Base-by-base conservation (phyloP, 192 early-diverging fungal species). In the Umbelopsis sp. region DNA sequence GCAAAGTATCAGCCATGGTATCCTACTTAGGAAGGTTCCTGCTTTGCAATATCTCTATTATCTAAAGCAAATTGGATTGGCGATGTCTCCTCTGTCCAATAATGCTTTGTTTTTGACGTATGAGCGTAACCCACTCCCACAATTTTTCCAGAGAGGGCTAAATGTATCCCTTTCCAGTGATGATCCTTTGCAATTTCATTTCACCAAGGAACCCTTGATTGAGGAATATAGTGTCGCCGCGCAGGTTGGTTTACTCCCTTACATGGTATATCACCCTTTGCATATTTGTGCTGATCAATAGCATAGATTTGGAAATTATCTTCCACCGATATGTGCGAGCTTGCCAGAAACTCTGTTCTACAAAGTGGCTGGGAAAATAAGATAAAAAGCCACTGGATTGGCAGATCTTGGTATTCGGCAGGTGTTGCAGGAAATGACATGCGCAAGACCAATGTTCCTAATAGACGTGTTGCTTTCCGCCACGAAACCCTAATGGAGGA, bases 71-170 rank as follows among this genome's bases (percentile, higher is more conserved):
- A 95, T 98, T 49, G 95, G 94, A 21, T 91, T 98, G 71, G 95
- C 96, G 68, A 97, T 98, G 96, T 95, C 93, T 13, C 96, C 96
- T 21, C 85, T 98, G 4, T 96, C 94, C 33, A 98, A 98, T 86
- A 98, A 98, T 76, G 95, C 96, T 2, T 80, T 98, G 33, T 98
- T 98, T 74, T 80, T 98, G 58, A 92, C 90, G 21, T 96, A 94
- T 73, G 94, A 98, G 78, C 85, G 95, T 68, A 96, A 98, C 73
- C 95, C 95, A 1, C 92, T 98, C 70, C 85, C 91, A 61, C 76
- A 86, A 10, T 98, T 93, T 80, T 97, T 96, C 85, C 92, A 98
- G 69, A 89, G 95, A 41, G 96, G 96, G 0, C 86, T 98, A 35
- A 96, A 98, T 76, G 92, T 98, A 9, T 91, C 91, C 13, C 78